Evolutionary conservation across 345 rosid species (phyloP).

Genomic region (Passiflora organensis): DNA sequence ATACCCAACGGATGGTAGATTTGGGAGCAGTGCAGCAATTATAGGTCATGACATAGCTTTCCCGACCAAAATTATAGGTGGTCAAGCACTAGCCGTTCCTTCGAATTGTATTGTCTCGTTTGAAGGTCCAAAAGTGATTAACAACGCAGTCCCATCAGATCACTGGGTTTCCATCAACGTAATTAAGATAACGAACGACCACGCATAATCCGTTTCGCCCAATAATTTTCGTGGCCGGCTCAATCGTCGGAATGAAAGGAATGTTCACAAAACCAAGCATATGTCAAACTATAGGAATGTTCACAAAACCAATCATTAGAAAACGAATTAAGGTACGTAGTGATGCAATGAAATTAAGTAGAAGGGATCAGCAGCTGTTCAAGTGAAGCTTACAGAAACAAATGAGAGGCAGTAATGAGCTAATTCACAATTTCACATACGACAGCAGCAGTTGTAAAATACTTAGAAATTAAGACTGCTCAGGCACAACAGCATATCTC

Average conservation of each 20-base stretch:
- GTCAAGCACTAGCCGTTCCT: not conserved
- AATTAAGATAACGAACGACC: not conserved
- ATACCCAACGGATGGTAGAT: not conserved
- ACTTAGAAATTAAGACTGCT: too few relatives aligned
- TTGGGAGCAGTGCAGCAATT: not conserved
- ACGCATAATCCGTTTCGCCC: conserved; percentile 5
- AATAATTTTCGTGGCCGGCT: not conserved
- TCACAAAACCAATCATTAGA: too few relatives aligned
- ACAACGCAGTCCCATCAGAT: not conserved
- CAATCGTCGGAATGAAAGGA: not conserved
- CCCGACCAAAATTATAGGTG: not conserved
- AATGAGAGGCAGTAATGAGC: too few relatives aligned
- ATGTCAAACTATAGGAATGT: too few relatives aligned
- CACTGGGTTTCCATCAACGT: conserved; percentile 2
- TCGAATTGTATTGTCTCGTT: conserved; percentile 1
- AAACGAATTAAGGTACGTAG: too few relatives aligned
- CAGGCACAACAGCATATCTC: too few relatives aligned
- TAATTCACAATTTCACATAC: too few relatives aligned
- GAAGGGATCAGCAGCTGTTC: too few relatives aligned
- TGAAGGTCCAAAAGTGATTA: not conserved
- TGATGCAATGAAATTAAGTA: too few relatives aligned
- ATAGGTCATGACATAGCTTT: not conserved
- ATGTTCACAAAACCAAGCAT: too few relatives aligned
- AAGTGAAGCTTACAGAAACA: too few relatives aligned
- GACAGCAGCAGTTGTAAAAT: too few relatives aligned